Evolutionary conservation across 352 stramenopile genomes (phyloP).

Genomic region (Phytophthora sojae): DNA sequence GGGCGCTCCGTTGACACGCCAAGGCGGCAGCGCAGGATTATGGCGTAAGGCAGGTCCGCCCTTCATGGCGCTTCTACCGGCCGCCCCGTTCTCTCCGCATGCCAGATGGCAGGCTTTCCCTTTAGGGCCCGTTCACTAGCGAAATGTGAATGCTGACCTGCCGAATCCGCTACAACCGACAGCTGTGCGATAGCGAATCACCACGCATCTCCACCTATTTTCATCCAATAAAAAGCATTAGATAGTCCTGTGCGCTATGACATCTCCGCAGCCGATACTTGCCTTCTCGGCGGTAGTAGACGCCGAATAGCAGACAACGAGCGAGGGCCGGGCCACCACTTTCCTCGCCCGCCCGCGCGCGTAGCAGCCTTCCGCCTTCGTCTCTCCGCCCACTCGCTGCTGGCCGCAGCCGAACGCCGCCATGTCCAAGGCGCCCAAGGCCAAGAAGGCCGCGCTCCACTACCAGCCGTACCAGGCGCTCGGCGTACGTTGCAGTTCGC

Average conservation of each 20-base stretch:
- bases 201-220: background rate
- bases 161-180: conserved; percentile 9
- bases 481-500: conserved; percentile 25
- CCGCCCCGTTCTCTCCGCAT: background rate
- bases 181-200: background rate
- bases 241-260: conserved; percentile 6
- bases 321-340: conserved; percentile 11
- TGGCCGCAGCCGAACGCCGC: background rate
- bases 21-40: background rate
- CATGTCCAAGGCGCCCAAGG: conserved; percentile 88
- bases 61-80: background rate
- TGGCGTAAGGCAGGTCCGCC: background rate
- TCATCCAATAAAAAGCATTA: background rate
- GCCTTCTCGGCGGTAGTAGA: conserved; percentile 23
- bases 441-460: conserved; percentile 75
- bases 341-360: conserved; percentile 2
- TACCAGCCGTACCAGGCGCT: conserved; percentile 83
- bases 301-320: conserved; percentile 34
- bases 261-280: background rate
- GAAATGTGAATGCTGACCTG: background rate
- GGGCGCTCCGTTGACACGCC: background rate
- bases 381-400: too few relatives aligned
- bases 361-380: background rate
- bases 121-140: conserved; percentile 1
- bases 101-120: conserved; percentile 3